Evolutionary conservation across 1,284 basidiomycete species (phyloP).

Genomic region (Tremellales sp.): DNA sequence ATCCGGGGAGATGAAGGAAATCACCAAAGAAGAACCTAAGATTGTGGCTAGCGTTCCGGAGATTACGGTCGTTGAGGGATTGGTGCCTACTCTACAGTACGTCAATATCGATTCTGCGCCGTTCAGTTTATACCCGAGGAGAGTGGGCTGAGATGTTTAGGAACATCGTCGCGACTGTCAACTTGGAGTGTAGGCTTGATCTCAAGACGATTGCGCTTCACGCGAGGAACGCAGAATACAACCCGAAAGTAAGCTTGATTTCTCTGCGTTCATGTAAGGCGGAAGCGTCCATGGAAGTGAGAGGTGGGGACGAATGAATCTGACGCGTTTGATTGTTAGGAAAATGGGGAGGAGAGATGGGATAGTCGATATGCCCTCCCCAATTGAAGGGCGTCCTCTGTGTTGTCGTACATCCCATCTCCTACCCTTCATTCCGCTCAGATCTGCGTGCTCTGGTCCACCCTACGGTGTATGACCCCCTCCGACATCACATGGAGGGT

Average conservation of each 20-base stretch:
- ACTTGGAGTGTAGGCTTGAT: slow-evolving; percentile 93
- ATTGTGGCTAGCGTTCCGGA: slow-evolving; percentile 50
- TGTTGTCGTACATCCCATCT: no score
- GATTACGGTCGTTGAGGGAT: slow-evolving; percentile 89
- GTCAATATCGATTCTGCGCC: slow-evolving; percentile 24
- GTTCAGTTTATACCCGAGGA: not conserved
- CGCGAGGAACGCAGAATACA: slow-evolving; percentile 98
- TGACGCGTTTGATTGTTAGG: no score
- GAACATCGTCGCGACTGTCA: slow-evolving; percentile 99
- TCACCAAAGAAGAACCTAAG: slow-evolving; percentile 5
- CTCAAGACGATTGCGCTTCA: slow-evolving; percentile 98
- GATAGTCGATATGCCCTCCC: no score
- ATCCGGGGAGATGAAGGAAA: no score
- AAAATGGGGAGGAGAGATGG: no score
- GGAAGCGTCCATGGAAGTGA: not conserved
- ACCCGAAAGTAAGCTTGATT: slow-evolving; percentile 86
- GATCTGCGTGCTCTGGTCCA: no score
- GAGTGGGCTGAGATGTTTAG: slow-evolving; percentile 31
- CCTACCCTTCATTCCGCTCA: no score
- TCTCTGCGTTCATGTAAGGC: not conserved
- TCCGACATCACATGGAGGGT: not conserved
- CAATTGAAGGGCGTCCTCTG: no score
- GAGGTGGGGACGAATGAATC: no score
- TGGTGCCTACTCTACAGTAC: slow-evolving; percentile 84
- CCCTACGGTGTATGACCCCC: no score